These are phyloP conservation scores for Pseudotsuga menziesii DNA, from an alignment of 75 land plant species.

Conservation along the genomic window DNA sequence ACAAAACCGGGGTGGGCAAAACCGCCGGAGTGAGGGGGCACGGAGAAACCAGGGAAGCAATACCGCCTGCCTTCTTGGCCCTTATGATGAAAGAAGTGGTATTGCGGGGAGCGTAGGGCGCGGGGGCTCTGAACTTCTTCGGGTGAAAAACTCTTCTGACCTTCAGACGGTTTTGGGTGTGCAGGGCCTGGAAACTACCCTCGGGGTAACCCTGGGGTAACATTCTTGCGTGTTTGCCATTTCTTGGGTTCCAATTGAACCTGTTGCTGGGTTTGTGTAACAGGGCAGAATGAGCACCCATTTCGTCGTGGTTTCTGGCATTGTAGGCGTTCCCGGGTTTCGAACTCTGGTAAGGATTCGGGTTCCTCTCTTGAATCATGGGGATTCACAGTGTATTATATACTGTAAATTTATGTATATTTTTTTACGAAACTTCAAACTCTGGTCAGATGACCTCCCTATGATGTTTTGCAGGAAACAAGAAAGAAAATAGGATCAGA, in stretches of 20 bases:
- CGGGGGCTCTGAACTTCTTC: constrained; percentile 52
- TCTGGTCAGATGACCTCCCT: too few species aligned
- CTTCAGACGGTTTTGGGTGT: constrained; percentile 64
- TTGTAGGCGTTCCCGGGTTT: not conserved
- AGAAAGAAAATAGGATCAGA: too few species aligned
- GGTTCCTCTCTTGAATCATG: too few species aligned
- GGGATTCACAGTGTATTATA: too few species aligned
- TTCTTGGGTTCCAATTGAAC: constrained; percentile 4
- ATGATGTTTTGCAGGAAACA: too few species aligned
- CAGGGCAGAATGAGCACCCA: not conserved
- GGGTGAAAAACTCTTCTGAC: constrained; percentile 53
- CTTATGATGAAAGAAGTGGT: constrained; percentile 83
- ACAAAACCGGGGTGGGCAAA: constrained; percentile 75
- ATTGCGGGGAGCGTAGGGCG: constrained; percentile 83
- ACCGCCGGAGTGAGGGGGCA: constrained; percentile 87
- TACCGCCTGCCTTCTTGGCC: constrained; percentile 82
- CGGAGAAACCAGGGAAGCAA: constrained; percentile 87
- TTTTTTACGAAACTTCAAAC: too few species aligned
- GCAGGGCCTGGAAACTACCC: constrained; percentile 34
- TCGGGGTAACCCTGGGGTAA: not conserved
- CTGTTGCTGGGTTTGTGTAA: constrained; percentile 2
- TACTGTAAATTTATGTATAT: too few species aligned
- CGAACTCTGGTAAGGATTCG: too few species aligned
- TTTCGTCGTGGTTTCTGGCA: not conserved
- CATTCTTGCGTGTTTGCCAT: not conserved